phyloP scores from a whole-genome alignment of 2,329 filamentous ascomycete species.

The Ophiostoma sp. region DNA sequence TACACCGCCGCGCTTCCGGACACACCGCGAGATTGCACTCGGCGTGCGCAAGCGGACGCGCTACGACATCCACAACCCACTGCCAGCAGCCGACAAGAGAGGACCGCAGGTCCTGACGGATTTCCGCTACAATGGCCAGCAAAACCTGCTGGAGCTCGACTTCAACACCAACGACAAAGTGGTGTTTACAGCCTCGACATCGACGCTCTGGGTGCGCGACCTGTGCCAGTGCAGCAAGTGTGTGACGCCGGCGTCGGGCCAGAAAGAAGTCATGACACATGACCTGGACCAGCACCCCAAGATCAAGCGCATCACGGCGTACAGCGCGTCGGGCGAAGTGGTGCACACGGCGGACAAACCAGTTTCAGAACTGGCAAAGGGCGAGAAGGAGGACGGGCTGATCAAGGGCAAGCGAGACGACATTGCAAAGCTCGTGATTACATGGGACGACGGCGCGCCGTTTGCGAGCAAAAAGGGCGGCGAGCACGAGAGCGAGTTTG shows the following conservation, averaged over 20 bases:
- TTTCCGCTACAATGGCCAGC: not conserved
- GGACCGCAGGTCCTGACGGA: not conserved
- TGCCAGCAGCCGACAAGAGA: not conserved
- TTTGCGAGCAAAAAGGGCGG: not conserved
- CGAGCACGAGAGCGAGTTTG: conserved; percentile 18
- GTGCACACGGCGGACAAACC: not conserved
- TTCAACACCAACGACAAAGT: not conserved
- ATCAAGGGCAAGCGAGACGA: no score
- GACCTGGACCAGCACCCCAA: conserved; percentile 49
- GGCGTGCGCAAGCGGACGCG: not conserved
- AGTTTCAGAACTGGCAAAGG: not conserved
- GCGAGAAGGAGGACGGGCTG: no score
- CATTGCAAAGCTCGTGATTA: not conserved
- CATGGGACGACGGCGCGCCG: not conserved
- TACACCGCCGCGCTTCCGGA: not conserved
- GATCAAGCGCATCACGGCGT: not conserved
- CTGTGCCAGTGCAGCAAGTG: conserved; percentile 53
- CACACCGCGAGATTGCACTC: not conserved
- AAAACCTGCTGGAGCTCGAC: not conserved
- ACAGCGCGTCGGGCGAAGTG: not conserved
- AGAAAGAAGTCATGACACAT: conserved; percentile 59
- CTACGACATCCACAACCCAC: not conserved
- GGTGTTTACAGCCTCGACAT: not conserved
- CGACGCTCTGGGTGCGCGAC: conserved; percentile 46
- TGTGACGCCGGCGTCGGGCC: conserved; percentile 53